Evolutionary conservation across 2,329 filamentous ascomycete species (phyloP), one percentile per base, ranked within the genome.

Genomic region (Aspergillus brasiliensis): DNA sequence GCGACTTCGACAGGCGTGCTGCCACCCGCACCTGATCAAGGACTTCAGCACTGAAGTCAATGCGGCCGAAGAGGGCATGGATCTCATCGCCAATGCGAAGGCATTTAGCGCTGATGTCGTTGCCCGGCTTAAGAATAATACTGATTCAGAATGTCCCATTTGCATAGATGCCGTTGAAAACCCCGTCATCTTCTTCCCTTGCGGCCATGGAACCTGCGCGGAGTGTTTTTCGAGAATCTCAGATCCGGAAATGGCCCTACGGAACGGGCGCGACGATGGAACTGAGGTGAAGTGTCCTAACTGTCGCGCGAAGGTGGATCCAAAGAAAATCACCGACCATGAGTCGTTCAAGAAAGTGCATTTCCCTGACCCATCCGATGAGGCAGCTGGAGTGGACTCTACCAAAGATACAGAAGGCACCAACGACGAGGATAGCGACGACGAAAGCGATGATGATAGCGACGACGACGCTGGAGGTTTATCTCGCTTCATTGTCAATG

Each of bases 1-100:
- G 47, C 88, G 91, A 23, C 82, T 95, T n/a, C 87, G 91, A 17
- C 91, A 94, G 74, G 88, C 89, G 19, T 92, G 89, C 68, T 93
- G 90, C 67, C 91, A 94, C 72, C 90, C 90, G 1, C 87, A 88
- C 69, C 77, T 91, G 27, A 87, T 91, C 67, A 83, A 82, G 25
- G 88, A 92, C 69, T 85, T 90, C 55, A 85, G 85, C 25, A 75
- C 84, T 3, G 83, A 81, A 46, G 62, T 69, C 6, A 77, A 77
- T 44, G 76, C 78, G 3, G 78, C 80, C 21, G 82, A 81, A 5
- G 75, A 79, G 2, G 81, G 82, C 51, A 78, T 84, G 5, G 81
- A 87, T 27, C 83, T 91, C 71, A 70, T 86, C 13, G 80, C 82
- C 2, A 81, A 91, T 19, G 91, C 91, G 1, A 84, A 84, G 67